Base-by-base conservation (phyloP, 495 filamentous ascomycete genomes). In the Parathielavia appendiculata region DNA sequence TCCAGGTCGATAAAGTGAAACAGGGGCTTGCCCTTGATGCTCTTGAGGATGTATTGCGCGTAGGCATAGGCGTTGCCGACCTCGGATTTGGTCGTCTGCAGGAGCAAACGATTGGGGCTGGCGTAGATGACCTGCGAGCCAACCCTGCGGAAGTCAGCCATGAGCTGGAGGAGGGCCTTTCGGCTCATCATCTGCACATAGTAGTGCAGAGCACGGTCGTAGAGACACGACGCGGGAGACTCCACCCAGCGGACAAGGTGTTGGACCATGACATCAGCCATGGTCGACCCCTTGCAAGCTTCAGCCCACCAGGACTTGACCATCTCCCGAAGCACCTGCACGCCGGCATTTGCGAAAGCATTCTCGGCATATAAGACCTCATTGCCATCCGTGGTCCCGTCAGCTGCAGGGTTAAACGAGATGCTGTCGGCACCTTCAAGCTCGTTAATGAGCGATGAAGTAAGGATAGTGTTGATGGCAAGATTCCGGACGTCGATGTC, bases 1-100 rank as follows among this genome's bases (percentile, higher is more conserved):
- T 97, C 89, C 11, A 99, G 80, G 63, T 99, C 95, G 49, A 99
- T 85, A 72, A 99, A 99, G 69, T 95, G 88, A 77, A 99, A 99
- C 0, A 95, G 81, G 0, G 93, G 91, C 65, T 96, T 97, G 22
- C 85, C 85, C 66, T 93, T 89, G 71, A 99, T 95, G 17, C 91
- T 92, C 75, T 96, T 96, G 58, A 97, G 76, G 48, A 97, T 95
- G 72, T 97, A 99, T 69, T 97, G 88, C 59, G 89, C 89, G 73
- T 97, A 99, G 14, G 95, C 91, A 60, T 87, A 97, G 0, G 95
- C 95, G 70, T 97, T 99, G 46, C 91, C 95, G 2, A 99, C 91
- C 73, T 97, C 95, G 14, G 86, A 84, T 75, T 99, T 99, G 4
- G 90, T 95, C 0, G 93, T 99, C 68, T 99, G 93, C 16, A 99